phyloP scores from a whole-genome alignment of 1,284 basidiomycete species.

The Thelephora terrestris region DNA sequence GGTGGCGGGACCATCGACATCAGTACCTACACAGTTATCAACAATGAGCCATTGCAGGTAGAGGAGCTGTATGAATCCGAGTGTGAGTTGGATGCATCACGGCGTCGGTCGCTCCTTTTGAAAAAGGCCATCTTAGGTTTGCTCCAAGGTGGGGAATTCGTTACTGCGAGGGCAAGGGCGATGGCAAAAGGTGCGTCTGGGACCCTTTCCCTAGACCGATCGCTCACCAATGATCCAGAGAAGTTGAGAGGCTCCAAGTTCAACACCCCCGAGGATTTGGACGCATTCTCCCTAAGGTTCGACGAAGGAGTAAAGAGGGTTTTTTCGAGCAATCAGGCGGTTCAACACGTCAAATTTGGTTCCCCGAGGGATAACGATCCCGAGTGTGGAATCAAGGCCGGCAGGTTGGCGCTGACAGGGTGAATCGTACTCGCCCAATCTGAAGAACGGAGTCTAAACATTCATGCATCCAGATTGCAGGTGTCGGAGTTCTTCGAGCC shows the following conservation, averaged over 20 bases:
- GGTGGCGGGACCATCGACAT: conserved; percentile 12
- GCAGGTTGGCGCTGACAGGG: conserved; percentile 38
- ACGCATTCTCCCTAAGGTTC: conserved; percentile 34
- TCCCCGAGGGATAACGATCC: conserved; percentile 34
- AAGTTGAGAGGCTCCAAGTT: conserved; percentile 23
- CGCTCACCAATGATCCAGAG: conserved; percentile 20
- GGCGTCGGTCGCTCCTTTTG: conserved; percentile 1
- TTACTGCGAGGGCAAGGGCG: conserved; percentile 30
- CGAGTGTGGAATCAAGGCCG: conserved; percentile 32
- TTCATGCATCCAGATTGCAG: conserved; percentile 16
- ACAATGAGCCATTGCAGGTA: conserved; percentile 3
- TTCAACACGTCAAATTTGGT: conserved; percentile 42
- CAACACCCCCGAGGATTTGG: conserved; percentile 26
- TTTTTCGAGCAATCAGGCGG: conserved; percentile 30
- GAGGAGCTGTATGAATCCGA: conserved; percentile 7
- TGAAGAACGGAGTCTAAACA: background rate
- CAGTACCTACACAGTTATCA: conserved; percentile 8
- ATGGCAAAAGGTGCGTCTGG: conserved; percentile 24
- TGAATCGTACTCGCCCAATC: conserved; percentile 10
- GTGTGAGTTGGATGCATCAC: too few species aligned
- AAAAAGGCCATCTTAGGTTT: conserved; percentile 16
- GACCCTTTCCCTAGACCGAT: conserved; percentile 9
- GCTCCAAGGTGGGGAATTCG: conserved; percentile 29
- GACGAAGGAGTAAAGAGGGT: conserved; percentile 41
- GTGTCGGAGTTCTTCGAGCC: conserved; percentile 32